Conservation (phyloP, 2,329 filamentous ascomycete genomes). For the Stagonosporopsis tanaceti region DNA sequence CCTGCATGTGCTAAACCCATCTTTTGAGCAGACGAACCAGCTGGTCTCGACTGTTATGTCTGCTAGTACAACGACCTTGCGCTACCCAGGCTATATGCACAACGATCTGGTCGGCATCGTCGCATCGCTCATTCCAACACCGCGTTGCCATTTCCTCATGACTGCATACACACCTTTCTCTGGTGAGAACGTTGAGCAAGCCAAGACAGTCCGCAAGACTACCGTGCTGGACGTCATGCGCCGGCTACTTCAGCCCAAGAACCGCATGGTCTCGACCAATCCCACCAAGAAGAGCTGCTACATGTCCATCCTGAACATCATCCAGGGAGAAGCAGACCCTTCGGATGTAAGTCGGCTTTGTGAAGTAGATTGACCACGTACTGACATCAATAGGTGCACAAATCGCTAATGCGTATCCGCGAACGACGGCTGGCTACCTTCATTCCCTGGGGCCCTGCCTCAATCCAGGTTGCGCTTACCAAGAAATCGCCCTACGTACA, state of each 20-base stretch:
- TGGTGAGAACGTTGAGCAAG: slow-evolving; percentile 92
- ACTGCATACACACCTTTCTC: slow-evolving; percentile 99
- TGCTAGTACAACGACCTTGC: slow-evolving; percentile 91
- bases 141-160: slow-evolving; percentile 97
- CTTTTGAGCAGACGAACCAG: slow-evolving; percentile 97
- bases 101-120: slow-evolving; percentile 98
- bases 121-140: slow-evolving; percentile 93
- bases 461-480: slow-evolving; percentile 95
- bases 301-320: slow-evolving; percentile 98
- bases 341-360: slow-evolving; percentile 71
- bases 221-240: slow-evolving; percentile 98
- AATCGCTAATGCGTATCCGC: slow-evolving; percentile 93
- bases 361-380: background rate
- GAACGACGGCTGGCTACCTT: slow-evolving; percentile 94
- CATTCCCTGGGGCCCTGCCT: slow-evolving; percentile 97
- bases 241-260: slow-evolving; percentile 93
- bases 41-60: slow-evolving; percentile 97
- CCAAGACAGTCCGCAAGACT: slow-evolving; percentile 97
- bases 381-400: slow-evolving; percentile 71
- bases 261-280: slow-evolving; percentile 97
- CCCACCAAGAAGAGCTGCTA: slow-evolving; percentile 98
- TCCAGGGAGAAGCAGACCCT: slow-evolving; percentile 97
- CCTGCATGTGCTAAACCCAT: slow-evolving; percentile 92
- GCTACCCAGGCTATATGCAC: slow-evolving; percentile 99
- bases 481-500: slow-evolving; percentile 96